These are phyloP conservation scores for Talaromyces proteolyticus DNA, from an alignment of 495 filamentous ascomycete species.

Conservation along the genomic window DNA sequence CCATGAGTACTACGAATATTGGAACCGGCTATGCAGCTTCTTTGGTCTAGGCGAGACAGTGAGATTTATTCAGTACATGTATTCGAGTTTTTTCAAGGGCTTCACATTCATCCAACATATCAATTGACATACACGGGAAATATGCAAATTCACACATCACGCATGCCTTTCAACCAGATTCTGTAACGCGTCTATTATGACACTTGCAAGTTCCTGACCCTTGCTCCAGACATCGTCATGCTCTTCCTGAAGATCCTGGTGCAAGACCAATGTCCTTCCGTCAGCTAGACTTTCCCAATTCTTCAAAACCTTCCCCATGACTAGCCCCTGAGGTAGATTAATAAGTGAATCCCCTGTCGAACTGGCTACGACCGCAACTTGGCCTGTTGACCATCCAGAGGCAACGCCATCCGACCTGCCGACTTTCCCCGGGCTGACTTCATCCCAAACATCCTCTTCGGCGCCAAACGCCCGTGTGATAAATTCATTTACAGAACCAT, in stretches of 20 bases:
- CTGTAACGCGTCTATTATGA: constrained; percentile 25
- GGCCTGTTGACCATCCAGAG: constrained; percentile 33
- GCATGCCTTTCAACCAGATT: constrained; percentile 17
- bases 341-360: constrained; percentile 58
- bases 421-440: constrained; percentile 42
- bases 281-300: constrained; percentile 20
- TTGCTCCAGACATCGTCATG: constrained; percentile 59
- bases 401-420: constrained; percentile 23
- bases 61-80: too few relatives aligned
- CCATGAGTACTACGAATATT: too few relatives aligned
- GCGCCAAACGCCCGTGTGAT: constrained; percentile 57
- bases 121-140: too few relatives aligned
- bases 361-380: constrained; percentile 50
- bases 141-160: background rate
- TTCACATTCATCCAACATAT: too few relatives aligned
- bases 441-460: constrained; percentile 44
- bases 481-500: constrained; percentile 52
- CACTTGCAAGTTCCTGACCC: constrained; percentile 43
- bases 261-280: constrained; percentile 23
- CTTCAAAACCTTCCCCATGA: constrained; percentile 35
- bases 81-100: too few relatives aligned
- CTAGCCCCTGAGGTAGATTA: constrained; percentile 44
- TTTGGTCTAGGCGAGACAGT: too few relatives aligned
- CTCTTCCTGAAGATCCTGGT: constrained; percentile 45
- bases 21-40: too few relatives aligned